These are phyloP conservation scores for Botrytis galanthina DNA, from an alignment of 2,329 filamentous ascomycete species.

Conservation along the genomic window DNA sequence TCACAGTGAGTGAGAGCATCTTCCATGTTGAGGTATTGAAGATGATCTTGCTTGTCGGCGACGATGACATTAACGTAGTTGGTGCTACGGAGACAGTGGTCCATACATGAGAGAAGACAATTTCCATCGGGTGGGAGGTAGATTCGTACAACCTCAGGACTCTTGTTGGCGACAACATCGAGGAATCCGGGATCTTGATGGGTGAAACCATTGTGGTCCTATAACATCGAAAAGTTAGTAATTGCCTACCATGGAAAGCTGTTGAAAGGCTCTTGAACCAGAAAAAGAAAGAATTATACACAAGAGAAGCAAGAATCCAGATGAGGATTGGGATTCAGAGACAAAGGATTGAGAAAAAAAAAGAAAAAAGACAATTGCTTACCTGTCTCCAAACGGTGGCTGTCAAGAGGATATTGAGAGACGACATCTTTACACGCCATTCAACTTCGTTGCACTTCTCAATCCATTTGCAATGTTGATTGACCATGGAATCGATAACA, in stretches of 20 bases:
- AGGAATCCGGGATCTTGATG: conserved; percentile 81
- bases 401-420: conserved; percentile 76
- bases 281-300: neutral
- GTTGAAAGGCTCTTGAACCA: neutral
- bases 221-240: neutral
- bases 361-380: conserved; percentile 38
- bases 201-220: conserved; percentile 75
- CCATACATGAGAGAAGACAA: conserved; percentile 70
- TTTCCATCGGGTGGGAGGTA: conserved; percentile 80
- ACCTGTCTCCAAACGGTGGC: conserved; percentile 73
- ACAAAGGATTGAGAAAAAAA: too few relatives aligned
- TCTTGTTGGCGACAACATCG: conserved; percentile 77
- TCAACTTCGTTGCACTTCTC: conserved; percentile 78
- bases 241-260: neutral
- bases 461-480: conserved; percentile 83
- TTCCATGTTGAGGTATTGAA: conserved; percentile 74
- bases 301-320: too few relatives aligned
- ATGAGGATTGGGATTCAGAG: neutral
- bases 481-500: conserved; percentile 82
- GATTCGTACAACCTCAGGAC: conserved; percentile 74
- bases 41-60: conserved; percentile 75
- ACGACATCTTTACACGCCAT: conserved; percentile 71
- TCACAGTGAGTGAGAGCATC: conserved; percentile 72
- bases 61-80: conserved; percentile 84
- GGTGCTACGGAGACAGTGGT: conserved; percentile 69